Base-by-base conservation (phyloP, 352 stramenopile species). In the Paralagenidium karlingii region DNA sequence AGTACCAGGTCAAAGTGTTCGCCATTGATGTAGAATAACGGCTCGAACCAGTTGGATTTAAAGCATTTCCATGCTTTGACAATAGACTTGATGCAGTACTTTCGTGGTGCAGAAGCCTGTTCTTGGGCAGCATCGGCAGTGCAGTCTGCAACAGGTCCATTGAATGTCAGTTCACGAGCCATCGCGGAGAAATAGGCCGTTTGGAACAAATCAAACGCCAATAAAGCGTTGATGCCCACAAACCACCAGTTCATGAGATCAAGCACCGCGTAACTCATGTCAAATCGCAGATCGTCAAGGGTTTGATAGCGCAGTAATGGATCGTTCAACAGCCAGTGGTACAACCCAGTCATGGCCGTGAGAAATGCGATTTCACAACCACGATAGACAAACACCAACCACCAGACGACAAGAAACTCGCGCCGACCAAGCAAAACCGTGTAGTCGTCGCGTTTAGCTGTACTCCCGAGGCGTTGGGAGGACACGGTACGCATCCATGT, bases 261-360 rank as follows among this genome's bases (percentile, higher is more conserved):
- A n/a, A n/a, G n/a, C n/a, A n/a, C n/a, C n/a, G n/a, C n/a, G n/a
- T n/a, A n/a, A n/a, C n/a, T n/a, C 29, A 63, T 67, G 57, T 63
- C 63, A 50, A 61, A 67, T 43, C 63, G 63, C 20, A 67, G 52
- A 24, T 63, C 49, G 18, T n/a, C 38, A 33, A 58, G 34, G 25
- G 42, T 31, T 5, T 45, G 46, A 10, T 61, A 22, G 33, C n/a
- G n/a, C n/a, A n/a, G n/a, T n/a, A n/a, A n/a, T n/a, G n/a, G n/a
- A n/a, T n/a, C n/a, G n/a, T n/a, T n/a, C n/a, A n/a, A n/a, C n/a
- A n/a, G n/a, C n/a, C 60, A 67, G 7, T 43, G 30, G 26, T 67
- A 67, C 25, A 67, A 28, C 8, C 49, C 12, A 11, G 55, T 61
- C n/a, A 30, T 58, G 9, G 57, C 43, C 30, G 48, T 49, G 30